These are phyloP conservation scores for Komagataella ulmi DNA, from an alignment of 805 yeast genomes.

Conservation along the genomic window DNA sequence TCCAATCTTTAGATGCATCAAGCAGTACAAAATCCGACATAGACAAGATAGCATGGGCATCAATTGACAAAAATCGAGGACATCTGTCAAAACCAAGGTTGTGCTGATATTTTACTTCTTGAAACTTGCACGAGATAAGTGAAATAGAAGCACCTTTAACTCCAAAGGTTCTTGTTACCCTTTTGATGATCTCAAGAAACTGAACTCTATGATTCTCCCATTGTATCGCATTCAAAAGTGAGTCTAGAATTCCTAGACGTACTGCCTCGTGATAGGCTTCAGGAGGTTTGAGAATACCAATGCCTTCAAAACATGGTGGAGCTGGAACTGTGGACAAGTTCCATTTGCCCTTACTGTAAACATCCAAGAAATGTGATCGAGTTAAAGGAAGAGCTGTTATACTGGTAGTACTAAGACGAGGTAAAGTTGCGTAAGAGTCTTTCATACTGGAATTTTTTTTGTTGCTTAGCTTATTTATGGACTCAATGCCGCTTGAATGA, in stretches of 20 bases:
- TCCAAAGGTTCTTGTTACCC: slow-evolving; percentile 26
- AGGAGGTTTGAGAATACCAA: slow-evolving; percentile 47
- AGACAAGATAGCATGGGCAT: slow-evolving; percentile 57
- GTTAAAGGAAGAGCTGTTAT: slow-evolving; percentile 24
- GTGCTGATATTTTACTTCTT: slow-evolving; percentile 34
- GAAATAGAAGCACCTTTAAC: slow-evolving; percentile 47
- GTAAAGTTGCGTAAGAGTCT: neutral
- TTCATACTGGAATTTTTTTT: neutral
- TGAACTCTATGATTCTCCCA: slow-evolving; percentile 29
- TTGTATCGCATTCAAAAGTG: slow-evolving; percentile 24
- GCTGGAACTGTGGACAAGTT: slow-evolving; percentile 38
- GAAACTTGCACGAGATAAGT: slow-evolving; percentile 33
- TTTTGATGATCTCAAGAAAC: slow-evolving; percentile 24
- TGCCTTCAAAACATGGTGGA: slow-evolving; percentile 36
- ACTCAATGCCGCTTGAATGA: neutral
- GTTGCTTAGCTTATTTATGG: neutral
- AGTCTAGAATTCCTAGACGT: slow-evolving; percentile 29
- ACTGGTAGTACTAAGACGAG: neutral
- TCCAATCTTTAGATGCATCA: slow-evolving; percentile 62
- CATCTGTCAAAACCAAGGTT: slow-evolving; percentile 34
- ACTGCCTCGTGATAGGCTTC: slow-evolving; percentile 34
- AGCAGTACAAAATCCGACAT: slow-evolving; percentile 35
- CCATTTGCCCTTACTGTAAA: slow-evolving; percentile 42
- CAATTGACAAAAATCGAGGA: slow-evolving; percentile 45
- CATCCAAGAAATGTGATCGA: slow-evolving; percentile 39